Base-by-base conservation (phyloP, 2,329 filamentous ascomycete species). In the Talaromyces amestolkiae region DNA sequence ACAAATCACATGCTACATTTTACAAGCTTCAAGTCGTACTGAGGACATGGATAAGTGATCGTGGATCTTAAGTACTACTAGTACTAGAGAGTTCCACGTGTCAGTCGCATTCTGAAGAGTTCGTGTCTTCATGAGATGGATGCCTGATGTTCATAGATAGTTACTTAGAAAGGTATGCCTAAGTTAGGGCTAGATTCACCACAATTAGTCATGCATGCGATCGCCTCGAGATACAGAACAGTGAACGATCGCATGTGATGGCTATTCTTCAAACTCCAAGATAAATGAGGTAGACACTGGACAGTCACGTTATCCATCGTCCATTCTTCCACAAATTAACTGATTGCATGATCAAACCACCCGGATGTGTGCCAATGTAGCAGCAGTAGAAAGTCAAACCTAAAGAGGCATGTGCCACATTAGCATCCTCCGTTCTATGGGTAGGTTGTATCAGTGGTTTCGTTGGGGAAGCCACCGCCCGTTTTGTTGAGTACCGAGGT, bases 401-500 rank as follows among this genome's bases (percentile, higher is more conserved):
- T 33, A 31, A 53, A 31, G 10, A 53, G 17, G 27, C 13, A 33
- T 33, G 27, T 54, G 27, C 49, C 27, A 54, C 49, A 33, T 35
- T 31, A 54, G 17, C 19, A 53, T 31, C 8, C 24, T 49, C 11
- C 22, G 4, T 27, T 11, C 9, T 54, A 33, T 19, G 13, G 27
- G 27, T 6, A 5, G 27, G 27, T 31, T 31, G 27, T 31, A 31
- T 31, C 27, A 31, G 13, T 37, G 22, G 45, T 62, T 63, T 63
- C 37, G 61, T 63, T 63, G 61, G 61, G 61, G 61, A 56, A 63
- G 49, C 47, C 61, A 54, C 33, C 35, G 35, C 31, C 59, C 19
- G 45, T 61, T 61, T 61, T 61, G 59, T 61, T 61, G 59, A 61
- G 59, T 61, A 15, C 59, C 59, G 59, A 61, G 59, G 59, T 13